phyloP scores from a whole-genome alignment of 192 early-diverging fungal genomes.

The Backusella luteola region DNA sequence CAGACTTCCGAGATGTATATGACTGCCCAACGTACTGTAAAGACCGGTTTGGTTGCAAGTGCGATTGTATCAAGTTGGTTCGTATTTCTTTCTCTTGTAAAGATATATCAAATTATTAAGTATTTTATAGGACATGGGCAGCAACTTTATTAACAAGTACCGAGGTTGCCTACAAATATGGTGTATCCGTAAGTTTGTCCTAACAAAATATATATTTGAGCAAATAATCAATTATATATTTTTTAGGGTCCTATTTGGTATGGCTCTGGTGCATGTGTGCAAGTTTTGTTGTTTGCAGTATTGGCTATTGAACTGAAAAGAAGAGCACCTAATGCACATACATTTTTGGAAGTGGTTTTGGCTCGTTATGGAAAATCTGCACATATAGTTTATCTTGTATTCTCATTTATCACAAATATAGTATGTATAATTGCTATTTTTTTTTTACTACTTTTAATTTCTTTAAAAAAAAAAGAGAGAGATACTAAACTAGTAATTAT shows the following conservation, averaged over 20 bases:
- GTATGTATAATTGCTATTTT: constrained; percentile 23
- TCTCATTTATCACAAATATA: constrained; percentile 49
- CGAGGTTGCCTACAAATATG: constrained; percentile 70
- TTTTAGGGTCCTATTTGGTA: constrained; percentile 56
- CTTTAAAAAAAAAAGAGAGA: background rate
- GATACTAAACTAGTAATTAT: background rate
- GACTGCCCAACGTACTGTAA: constrained; percentile 64
- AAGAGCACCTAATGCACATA: constrained; percentile 72
- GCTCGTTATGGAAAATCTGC: constrained; percentile 62
- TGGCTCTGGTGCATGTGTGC: constrained; percentile 66
- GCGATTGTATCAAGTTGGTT: constrained; percentile 67
- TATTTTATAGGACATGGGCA: constrained; percentile 43
- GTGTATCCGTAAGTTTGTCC: constrained; percentile 43
- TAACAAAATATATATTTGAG: background rate
- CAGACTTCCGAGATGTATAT: constrained; percentile 68
- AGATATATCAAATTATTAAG: background rate
- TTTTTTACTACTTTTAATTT: background rate
- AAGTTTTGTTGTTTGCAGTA: constrained; percentile 70
- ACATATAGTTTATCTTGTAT: constrained; percentile 59
- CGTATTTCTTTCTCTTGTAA: background rate
- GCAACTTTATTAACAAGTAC: constrained; percentile 69
- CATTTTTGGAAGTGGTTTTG: constrained; percentile 68
- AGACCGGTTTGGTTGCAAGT: constrained; percentile 67
- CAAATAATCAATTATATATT: background rate
- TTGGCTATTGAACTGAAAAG: constrained; percentile 74